Conservation (phyloP, 139 green algal species). For the Auxenochlorella pyrenoidosa region DNA sequence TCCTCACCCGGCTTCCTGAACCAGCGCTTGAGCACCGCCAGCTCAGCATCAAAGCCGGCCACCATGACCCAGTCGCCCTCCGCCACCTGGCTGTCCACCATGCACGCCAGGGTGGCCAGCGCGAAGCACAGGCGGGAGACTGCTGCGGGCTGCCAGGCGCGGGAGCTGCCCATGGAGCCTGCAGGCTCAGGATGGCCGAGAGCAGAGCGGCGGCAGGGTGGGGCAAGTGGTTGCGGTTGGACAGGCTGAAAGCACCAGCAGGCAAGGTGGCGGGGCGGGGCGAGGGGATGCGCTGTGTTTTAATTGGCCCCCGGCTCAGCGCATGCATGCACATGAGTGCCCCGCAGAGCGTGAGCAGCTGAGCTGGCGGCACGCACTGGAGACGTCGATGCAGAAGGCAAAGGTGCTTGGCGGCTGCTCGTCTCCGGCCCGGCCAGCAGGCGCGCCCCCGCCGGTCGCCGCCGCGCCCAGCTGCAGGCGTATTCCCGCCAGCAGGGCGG, state of each 20-base stretch:
- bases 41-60: not conserved
- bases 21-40: not conserved
- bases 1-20: not conserved
- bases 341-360: not conserved
- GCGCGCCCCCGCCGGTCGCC: not conserved
- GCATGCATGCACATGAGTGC: not conserved
- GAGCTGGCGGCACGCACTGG: not conserved
- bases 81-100: slow-evolving; percentile 6
- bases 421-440: not conserved
- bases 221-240: too few species aligned
- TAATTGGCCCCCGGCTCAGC: too few species aligned
- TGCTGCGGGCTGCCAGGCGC: not conserved
- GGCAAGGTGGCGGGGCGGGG: not conserved
- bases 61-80: slow-evolving; percentile 2
- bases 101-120: slow-evolving; percentile 10
- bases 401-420: not conserved
- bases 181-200: not conserved
- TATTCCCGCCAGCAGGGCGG: not conserved
- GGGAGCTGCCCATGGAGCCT: slow-evolving; percentile 1
- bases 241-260: too few species aligned
- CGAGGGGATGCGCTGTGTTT: too few species aligned
- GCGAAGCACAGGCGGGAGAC: slow-evolving; percentile 17
- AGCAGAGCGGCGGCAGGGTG: too few species aligned
- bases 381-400: slow-evolving; percentile 10
- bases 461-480: not conserved